Percentiles rank a stretch among this genome's conserved stretches.
Conservation (phyloP, 2,329 filamentous ascomycete species). For the Aspergillus sergii region DNA sequence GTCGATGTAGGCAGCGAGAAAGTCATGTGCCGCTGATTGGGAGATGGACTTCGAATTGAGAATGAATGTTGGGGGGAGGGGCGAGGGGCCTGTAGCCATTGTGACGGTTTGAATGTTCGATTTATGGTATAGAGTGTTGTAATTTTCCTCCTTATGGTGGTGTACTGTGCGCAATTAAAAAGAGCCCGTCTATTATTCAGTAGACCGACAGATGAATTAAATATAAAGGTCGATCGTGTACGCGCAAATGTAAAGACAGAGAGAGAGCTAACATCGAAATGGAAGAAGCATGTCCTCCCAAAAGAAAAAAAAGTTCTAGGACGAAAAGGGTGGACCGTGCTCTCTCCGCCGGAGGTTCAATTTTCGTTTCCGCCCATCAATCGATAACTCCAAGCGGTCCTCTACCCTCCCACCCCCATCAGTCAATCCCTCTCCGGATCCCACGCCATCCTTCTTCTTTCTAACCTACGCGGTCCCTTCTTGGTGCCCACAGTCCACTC, state of each 20-base stretch:
- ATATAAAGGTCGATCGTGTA: background rate
- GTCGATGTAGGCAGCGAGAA: constrained; percentile 46
- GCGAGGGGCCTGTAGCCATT: constrained; percentile 42
- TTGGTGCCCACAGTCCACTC: too few relatives aligned
- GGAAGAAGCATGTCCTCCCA: too few relatives aligned
- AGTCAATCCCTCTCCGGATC: constrained; percentile 1
- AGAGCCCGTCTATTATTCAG: background rate
- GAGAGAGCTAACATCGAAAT: background rate
- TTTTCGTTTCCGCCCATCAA: constrained; percentile 32
- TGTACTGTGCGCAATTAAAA: background rate
- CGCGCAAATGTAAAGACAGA: background rate
- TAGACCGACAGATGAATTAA: background rate
- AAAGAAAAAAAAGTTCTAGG: constrained; percentile 20
- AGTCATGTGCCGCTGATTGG: constrained; percentile 44
- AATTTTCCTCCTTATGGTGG: background rate
- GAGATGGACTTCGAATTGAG: constrained; percentile 39
- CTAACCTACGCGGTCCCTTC: background rate
- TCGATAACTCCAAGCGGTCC: constrained; percentile 4
- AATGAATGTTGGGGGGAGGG: constrained; percentile 42
- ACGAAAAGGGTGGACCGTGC: constrained; percentile 31
- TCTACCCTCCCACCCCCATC: constrained; percentile 3
- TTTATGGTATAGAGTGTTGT: background rate
- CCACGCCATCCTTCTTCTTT: constrained; percentile 11
- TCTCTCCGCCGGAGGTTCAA: constrained; percentile 34
- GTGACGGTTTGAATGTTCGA: constrained; percentile 12